Percentiles rank a stretch among this genome's conserved stretches.
These are phyloP conservation scores for Corynespora cassiicola DNA, from an alignment of 2,329 filamentous ascomycete genomes.

Conservation along the genomic window DNA sequence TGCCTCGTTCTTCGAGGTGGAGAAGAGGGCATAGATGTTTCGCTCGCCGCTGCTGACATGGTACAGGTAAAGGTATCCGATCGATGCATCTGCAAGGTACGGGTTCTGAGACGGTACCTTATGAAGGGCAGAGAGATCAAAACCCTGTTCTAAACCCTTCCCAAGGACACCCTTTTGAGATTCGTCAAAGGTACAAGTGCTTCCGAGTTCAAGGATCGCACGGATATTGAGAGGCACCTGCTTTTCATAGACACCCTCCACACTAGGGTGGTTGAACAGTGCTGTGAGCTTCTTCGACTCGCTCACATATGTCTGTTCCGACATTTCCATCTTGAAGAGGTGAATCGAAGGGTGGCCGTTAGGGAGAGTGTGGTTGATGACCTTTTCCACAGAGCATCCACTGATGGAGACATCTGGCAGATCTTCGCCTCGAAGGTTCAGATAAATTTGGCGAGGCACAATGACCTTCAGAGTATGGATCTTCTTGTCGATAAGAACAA, in stretches of 20 bases:
- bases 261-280: conserved; percentile 89
- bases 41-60: conserved; percentile 90
- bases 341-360: conserved; percentile 95
- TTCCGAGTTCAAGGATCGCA: conserved; percentile 88
- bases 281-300: conserved; percentile 82
- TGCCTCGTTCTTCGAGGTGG: conserved; percentile 78
- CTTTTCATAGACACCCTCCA: conserved; percentile 97
- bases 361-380: conserved; percentile 88
- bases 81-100: conserved; percentile 76
- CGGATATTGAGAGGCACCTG: conserved; percentile 86
- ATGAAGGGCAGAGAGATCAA: conserved; percentile 80
- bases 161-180: conserved; percentile 88
- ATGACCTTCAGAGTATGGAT: conserved; percentile 87
- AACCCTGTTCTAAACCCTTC: conserved; percentile 90
- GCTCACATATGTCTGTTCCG: conserved; percentile 84
- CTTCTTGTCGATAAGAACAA: conserved; percentile 92
- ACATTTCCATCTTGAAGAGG: conserved; percentile 90
- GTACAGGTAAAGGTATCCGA: conserved; percentile 90
- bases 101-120: conserved; percentile 70
- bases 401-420: conserved; percentile 87
- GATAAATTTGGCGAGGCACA: conserved; percentile 85
- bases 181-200: conserved; percentile 91
- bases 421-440: conserved; percentile 88
- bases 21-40: conserved; percentile 94
- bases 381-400: conserved; percentile 88